Conservation (phyloP, 371 early-diverging fungal species). For the Mortierella sp. region DNA sequence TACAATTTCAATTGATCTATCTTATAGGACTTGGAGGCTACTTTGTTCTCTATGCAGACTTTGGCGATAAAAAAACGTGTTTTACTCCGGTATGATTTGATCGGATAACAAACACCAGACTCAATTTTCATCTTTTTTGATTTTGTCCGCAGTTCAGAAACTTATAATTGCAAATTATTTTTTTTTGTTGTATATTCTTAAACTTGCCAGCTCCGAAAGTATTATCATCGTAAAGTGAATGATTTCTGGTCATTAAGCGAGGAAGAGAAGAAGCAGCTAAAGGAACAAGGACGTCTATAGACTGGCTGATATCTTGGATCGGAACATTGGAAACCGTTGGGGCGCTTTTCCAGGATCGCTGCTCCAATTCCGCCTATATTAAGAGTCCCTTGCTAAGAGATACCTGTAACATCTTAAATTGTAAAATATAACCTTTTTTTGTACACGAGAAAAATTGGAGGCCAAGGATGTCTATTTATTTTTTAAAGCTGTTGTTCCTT, state of each 20-base stretch:
- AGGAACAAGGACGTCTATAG: conserved; percentile 55
- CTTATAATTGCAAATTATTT: neutral
- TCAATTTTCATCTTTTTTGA: neutral
- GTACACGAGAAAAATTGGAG: neutral
- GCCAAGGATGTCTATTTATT: neutral
- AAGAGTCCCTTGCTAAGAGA: no score
- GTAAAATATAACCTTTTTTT: conserved; percentile 1
- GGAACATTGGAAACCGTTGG: neutral
- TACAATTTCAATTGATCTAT: neutral
- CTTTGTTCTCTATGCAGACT: conserved; percentile 51
- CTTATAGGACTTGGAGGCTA: conserved; percentile 43
- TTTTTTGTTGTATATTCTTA: neutral
- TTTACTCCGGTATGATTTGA: conserved; percentile 47
- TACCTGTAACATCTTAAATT: conserved; percentile 2
- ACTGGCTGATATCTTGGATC: neutral
- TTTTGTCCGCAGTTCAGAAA: neutral
- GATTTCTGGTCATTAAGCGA: conserved; percentile 56
- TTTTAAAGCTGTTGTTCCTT: conserved; percentile 6
- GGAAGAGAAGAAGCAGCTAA: conserved; percentile 55
- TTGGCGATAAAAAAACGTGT: conserved; percentile 54
- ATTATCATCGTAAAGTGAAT: conserved; percentile 42
- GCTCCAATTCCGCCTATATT: neutral
- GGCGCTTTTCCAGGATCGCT: no score
- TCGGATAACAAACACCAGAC: neutral
- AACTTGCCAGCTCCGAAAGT: conserved; percentile 31